These are phyloP conservation scores for Phialocephala subalpina DNA, from an alignment of 2,329 filamentous ascomycete genomes.

Conservation along the genomic window DNA sequence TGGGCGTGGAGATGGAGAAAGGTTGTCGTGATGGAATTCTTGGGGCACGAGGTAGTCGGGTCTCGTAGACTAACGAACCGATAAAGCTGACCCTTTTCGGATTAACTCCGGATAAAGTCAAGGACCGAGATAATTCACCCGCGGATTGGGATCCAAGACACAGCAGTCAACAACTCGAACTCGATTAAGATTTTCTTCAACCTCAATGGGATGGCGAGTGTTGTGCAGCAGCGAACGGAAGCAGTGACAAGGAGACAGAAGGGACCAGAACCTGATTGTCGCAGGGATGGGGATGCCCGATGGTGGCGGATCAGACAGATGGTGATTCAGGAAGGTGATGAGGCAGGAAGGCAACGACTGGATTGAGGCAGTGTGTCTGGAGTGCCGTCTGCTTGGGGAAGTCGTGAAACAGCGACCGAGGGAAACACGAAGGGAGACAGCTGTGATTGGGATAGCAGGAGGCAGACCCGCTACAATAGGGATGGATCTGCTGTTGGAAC, in stretches of 20 bases:
- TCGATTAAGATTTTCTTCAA: neutral
- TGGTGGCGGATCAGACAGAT: slow-evolving; percentile 22
- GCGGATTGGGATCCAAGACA: neutral
- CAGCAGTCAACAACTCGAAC: neutral
- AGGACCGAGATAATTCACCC: neutral
- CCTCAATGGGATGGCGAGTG: neutral
- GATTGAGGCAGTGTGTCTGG: neutral
- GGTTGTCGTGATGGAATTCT: slow-evolving; percentile 2
- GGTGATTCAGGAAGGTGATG: slow-evolving; percentile 23
- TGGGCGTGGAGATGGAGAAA: neutral
- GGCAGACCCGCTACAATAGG: neutral
- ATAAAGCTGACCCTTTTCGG: slow-evolving; percentile 21
- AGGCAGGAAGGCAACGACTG: neutral
- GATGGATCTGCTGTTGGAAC: neutral
- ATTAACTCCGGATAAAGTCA: neutral
- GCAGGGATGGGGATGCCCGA: neutral
- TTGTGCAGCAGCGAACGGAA: slow-evolving; percentile 3
- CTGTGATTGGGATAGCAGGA: neutral
- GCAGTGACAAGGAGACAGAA: too few relatives aligned
- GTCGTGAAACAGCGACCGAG: slow-evolving; percentile 11
- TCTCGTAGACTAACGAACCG: slow-evolving; percentile 11
- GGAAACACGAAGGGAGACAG: neutral
- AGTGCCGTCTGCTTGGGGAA: slow-evolving; percentile 4
- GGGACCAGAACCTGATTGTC: neutral
- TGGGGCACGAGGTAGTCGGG: slow-evolving; percentile 3